A percentile compares a stretch with the other conserved stretches of the same genome.
Evolutionary conservation across 768 basidiomycete genomes (phyloP).

Genomic region (Candolleomyces aberdarensis): DNA sequence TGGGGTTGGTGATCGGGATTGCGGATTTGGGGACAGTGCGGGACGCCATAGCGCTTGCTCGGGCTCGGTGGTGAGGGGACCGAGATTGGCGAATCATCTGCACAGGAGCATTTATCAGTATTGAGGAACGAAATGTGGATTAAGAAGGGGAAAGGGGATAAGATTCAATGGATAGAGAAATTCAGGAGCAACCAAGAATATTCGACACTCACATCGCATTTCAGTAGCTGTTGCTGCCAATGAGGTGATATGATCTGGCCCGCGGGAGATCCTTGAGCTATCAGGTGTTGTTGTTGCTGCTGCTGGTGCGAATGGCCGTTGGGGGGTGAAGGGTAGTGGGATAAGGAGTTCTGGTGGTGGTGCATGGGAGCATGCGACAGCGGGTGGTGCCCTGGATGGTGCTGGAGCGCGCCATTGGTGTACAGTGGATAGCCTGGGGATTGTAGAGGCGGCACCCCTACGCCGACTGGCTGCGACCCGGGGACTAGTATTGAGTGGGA

Average conservation of each 20-base stretch:
- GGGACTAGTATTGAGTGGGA: constrained; percentile 46
- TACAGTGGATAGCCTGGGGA: constrained; percentile 78
- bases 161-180: constrained; percentile 6
- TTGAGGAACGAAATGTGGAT: constrained; percentile 35
- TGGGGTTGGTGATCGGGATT: constrained; percentile 91
- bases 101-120: constrained; percentile 9
- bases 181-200: neutral
- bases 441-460: constrained; percentile 56
- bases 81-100: constrained; percentile 84
- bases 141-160: constrained; percentile 14
- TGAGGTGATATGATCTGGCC: constrained; percentile 74
- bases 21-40: constrained; percentile 84
- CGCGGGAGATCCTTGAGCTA: constrained; percentile 57
- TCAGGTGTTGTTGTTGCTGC: constrained; percentile 39
- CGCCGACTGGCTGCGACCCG: constrained; percentile 47
- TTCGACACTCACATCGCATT: constrained; percentile 73
- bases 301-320: constrained; percentile 60
- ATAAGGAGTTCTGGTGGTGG: constrained; percentile 76
- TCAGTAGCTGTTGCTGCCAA: constrained; percentile 92
- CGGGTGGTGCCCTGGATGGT: constrained; percentile 54
- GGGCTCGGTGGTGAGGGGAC: constrained; percentile 90
- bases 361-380: constrained; percentile 59
- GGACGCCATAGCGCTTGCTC: constrained; percentile 92
- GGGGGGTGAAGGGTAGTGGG: constrained; percentile 79
- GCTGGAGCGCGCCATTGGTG: constrained; percentile 64